Evolutionary conservation across 2,329 filamentous ascomycete species (phyloP).

Genomic region (Cadophora sp.): DNA sequence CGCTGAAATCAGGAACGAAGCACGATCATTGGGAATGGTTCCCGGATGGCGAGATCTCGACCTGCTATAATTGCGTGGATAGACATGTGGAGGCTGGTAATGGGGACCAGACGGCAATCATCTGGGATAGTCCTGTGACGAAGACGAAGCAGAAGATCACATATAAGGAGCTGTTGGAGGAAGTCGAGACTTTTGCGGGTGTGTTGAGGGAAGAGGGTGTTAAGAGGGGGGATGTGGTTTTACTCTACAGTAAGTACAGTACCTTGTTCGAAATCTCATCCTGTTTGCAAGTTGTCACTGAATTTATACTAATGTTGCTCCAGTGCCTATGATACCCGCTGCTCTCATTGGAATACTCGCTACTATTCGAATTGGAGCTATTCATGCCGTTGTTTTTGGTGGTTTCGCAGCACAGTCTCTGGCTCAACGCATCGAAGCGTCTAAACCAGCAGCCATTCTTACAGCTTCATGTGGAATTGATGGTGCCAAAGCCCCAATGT

Average conservation of each 20-base stretch:
- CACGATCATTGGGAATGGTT: constrained; percentile 92
- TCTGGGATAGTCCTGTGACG: constrained; percentile 89
- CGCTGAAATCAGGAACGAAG: constrained; percentile 63
- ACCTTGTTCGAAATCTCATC: not conserved
- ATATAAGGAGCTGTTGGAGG: constrained; percentile 76
- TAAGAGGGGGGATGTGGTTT: constrained; percentile 81
- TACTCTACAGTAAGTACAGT: constrained; percentile 77
- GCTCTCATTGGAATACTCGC: constrained; percentile 88
- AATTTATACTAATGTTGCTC: constrained; percentile 4
- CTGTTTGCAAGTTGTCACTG: constrained; percentile 5
- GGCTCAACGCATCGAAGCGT: constrained; percentile 87
- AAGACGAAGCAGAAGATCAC: constrained; percentile 73
- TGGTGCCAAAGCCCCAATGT: constrained; percentile 77
- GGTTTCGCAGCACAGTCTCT: constrained; percentile 84
- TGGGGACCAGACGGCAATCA: constrained; percentile 76
- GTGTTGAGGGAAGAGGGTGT: constrained; percentile 85
- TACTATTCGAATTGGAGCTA: constrained; percentile 79
- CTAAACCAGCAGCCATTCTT: constrained; percentile 75
- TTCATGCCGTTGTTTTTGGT: constrained; percentile 93
- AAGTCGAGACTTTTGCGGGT: constrained; percentile 83
- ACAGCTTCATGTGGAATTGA: constrained; percentile 95
- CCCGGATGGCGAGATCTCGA: constrained; percentile 85
- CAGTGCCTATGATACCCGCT: constrained; percentile 94
- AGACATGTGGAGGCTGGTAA: constrained; percentile 83
- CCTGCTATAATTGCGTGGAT: constrained; percentile 90